These are phyloP conservation scores for Glarea lozoyensis DNA, from an alignment of 495 filamentous ascomycete genomes.

Conservation along the genomic window DNA sequence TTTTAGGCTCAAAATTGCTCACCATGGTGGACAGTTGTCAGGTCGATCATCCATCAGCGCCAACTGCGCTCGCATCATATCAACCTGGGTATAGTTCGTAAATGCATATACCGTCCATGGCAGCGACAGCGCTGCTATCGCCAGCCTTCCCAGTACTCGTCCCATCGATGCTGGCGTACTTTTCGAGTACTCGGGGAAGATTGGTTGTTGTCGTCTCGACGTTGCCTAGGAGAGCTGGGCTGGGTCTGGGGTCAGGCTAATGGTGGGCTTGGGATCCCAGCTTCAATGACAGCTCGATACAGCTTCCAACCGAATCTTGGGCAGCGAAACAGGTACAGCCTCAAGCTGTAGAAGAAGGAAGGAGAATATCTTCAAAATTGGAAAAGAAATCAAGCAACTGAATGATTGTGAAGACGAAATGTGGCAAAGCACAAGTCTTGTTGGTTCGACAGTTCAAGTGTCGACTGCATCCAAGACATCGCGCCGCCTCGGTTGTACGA, in stretches of 20 bases:
- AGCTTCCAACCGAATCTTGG: neutral
- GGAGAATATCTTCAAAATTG: neutral
- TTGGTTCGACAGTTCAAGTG: neutral
- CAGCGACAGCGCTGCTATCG: constrained; percentile 26
- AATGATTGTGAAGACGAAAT: neutral
- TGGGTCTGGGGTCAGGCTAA: constrained; percentile 4
- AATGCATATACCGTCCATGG: constrained; percentile 28
- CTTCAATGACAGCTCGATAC: neutral
- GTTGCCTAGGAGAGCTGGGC: constrained; percentile 1
- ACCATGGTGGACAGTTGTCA: constrained; percentile 58
- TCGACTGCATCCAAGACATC: neutral
- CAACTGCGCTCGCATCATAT: constrained; percentile 42
- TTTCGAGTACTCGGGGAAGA: neutral
- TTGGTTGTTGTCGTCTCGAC: neutral
- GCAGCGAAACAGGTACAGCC: neutral
- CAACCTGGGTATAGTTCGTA: constrained; percentile 17
- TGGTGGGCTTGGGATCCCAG: neutral
- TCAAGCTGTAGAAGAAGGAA: neutral
- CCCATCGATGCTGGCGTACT: constrained; percentile 13
- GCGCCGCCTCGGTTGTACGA: neutral
- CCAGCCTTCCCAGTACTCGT: constrained; percentile 6
- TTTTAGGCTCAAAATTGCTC: constrained; percentile 23
- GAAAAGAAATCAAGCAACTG: neutral
- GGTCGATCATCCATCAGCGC: constrained; percentile 44
- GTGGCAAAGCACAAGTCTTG: neutral